Conservation (phyloP, 129 eudicot species). For the Erigeron canadensis region DNA sequence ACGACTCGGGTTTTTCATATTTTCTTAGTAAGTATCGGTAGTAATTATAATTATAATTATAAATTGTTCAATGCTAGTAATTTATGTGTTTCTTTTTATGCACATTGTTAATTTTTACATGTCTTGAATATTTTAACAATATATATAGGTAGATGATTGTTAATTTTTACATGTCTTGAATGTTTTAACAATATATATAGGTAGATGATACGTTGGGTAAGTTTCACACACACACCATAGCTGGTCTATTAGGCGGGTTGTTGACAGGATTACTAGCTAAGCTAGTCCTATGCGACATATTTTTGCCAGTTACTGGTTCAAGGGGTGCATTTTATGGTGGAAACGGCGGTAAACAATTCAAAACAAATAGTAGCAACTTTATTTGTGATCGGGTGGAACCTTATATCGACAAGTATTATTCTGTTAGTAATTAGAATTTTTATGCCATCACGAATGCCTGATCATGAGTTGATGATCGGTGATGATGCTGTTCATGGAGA, state of each 20-base stretch:
- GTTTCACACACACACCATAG: conserved; percentile 81
- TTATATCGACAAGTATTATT: conserved; percentile 55
- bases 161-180: too few species aligned
- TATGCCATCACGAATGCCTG: conserved; percentile 72
- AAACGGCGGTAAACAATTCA: conserved; percentile 50
- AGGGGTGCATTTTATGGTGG: conserved; percentile 77
- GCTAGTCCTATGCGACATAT: conserved; percentile 55
- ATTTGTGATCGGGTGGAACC: conserved; percentile 71
- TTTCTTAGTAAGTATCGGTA: too few species aligned
- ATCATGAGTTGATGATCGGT: conserved; percentile 65
- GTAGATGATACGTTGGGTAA: conserved; percentile 81
- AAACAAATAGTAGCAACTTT: conserved; percentile 74
- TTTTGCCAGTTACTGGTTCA: conserved; percentile 50
- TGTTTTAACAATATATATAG: conserved; percentile 27
- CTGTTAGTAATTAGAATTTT: conserved; percentile 45
- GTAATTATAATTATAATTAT: too few species aligned
- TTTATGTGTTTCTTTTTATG: too few species aligned
- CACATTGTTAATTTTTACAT: too few species aligned
- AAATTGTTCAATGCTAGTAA: too few species aligned
- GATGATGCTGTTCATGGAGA: conserved; percentile 89
- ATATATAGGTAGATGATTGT: too few species aligned
- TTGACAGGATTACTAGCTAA: conserved; percentile 70
- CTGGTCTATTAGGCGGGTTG: conserved; percentile 69
- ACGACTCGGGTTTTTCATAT: too few species aligned
- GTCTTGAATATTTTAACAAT: too few species aligned